Base-by-base conservation (phyloP, 805 yeast genomes). In the Saccharomycopsis olivae region DNA sequence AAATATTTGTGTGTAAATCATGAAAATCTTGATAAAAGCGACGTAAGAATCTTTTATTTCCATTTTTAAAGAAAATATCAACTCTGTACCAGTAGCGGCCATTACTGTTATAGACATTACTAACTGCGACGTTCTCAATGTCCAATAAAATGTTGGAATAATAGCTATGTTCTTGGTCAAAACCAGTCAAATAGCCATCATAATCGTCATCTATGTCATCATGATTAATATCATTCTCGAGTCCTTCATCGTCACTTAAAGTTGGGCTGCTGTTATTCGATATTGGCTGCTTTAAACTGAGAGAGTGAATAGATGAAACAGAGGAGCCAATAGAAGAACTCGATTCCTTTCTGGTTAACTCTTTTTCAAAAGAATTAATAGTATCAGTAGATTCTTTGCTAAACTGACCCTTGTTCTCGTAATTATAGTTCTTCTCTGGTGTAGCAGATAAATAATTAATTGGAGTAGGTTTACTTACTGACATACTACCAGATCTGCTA, bases 51-150 rank as follows among this genome's bases (percentile, higher is more conserved):
- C 64, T 57, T 32, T 58, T 61, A 30, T 54, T 56, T 17, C 61
- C 61, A 36, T 61, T 56, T 29, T 56, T 53, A 47, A 59, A 55
- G 4, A 51, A 44, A 18, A 68, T 51, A 44, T 70, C 75, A 21
- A 69, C 59, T 39, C 71, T 58, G 48, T 71, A 71, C 75, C 75
- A 71, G 48, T 61, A 68, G 38, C 72, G 49, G n/a, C 68, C 66
- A 31, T 66, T 59, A 44, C 52, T 56, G 17, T 59, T 54, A 16
- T 63, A 59, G 19, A 61, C 69, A 34, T 68, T 64, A 39, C 57
- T 54, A 10, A 69, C 66, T 3, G 59, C 48, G 2, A 64, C 43
- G 10, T 20, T 62, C 3, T 62, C 49, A 4, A 56, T 47, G 0
- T 69, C 66, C 53, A 37, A 50, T 3, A 48, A 33, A 6, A 38